Percentiles rank a stretch among this genome's conserved stretches.
phyloP scores from a whole-genome alignment of 495 filamentous ascomycete genomes.

The Tuber borchii region DNA sequence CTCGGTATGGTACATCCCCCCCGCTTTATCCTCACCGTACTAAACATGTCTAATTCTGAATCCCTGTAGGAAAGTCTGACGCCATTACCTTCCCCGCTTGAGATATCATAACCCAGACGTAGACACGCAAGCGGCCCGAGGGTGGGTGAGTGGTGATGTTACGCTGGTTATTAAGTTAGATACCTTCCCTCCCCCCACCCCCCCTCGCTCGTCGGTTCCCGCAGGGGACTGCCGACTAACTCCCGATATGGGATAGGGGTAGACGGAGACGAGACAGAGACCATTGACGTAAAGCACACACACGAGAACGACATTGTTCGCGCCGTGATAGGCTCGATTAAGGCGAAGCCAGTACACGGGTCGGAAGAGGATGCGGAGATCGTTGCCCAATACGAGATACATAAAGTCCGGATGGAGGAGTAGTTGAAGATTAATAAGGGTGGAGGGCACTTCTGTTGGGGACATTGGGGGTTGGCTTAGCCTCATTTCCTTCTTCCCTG shows the following conservation, averaged over 20 bases:
- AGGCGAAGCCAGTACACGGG: constrained; percentile 55
- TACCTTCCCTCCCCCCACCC: constrained; percentile 33
- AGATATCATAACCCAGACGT: constrained; percentile 91
- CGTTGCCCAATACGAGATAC: constrained; percentile 55
- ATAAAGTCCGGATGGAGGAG: constrained; percentile 47
- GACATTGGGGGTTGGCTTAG: constrained; percentile 40
- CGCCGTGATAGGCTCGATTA: constrained; percentile 61
- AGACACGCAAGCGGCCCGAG: constrained; percentile 71
- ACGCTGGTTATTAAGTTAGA: constrained; percentile 69
- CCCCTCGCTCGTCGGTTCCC: constrained; percentile 9
- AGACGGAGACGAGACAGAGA: constrained; percentile 37
- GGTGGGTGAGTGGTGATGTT: constrained; percentile 53
- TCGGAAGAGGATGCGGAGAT: constrained; percentile 57
- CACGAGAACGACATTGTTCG: constrained; percentile 59
- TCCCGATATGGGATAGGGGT: neutral
- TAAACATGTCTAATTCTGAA: neutral
- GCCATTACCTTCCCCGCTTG: constrained; percentile 67
- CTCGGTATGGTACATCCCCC: constrained; percentile 52
- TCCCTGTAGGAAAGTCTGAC: constrained; percentile 72
- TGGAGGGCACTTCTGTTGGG: constrained; percentile 59
- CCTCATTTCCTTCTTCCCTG: neutral
- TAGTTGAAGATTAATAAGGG: constrained; percentile 56
- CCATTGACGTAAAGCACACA: constrained; percentile 60
- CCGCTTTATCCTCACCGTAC: neutral
- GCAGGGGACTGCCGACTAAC: neutral